Conservation (phyloP, 352 stramenopile genomes). For the Pythium chondricola region DNA sequence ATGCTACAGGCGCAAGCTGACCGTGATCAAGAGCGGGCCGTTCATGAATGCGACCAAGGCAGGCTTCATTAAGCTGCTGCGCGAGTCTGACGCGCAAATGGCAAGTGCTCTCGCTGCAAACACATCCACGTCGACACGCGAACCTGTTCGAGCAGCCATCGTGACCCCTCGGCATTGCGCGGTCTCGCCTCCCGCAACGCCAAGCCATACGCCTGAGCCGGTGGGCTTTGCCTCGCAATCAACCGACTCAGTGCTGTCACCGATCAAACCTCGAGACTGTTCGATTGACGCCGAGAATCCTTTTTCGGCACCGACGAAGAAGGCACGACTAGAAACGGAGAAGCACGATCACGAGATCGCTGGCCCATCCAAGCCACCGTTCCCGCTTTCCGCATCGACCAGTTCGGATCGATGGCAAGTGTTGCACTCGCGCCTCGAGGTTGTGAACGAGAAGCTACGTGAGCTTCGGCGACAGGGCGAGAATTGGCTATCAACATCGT, state of each 20-base stretch:
- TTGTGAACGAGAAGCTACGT: slow-evolving; percentile 4
- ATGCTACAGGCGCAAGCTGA: slow-evolving; percentile 19
- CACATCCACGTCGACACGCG: background rate
- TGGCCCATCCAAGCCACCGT: too few species aligned
- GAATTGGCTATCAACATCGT: background rate
- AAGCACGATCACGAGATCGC: background rate
- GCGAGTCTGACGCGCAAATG: slow-evolving; percentile 1
- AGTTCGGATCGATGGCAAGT: slow-evolving; percentile 5
- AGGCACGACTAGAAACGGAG: background rate
- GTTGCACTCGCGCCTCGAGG: slow-evolving; percentile 6
- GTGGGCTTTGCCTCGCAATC: too few species aligned
- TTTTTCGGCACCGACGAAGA: too few species aligned
- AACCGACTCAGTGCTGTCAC: too few species aligned
- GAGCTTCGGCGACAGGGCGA: background rate
- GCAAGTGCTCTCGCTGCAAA: background rate
- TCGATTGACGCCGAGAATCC: too few species aligned
- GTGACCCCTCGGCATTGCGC: background rate
- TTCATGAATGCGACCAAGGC: slow-evolving; percentile 19
- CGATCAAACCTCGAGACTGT: too few species aligned
- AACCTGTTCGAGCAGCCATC: background rate
- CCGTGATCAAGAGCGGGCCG: slow-evolving; percentile 19
- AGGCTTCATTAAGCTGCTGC: slow-evolving; percentile 17
- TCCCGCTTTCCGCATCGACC: too few species aligned
- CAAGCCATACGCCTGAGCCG: too few species aligned
- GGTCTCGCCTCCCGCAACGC: too few species aligned